A percentile compares a stretch with the other conserved stretches of the same genome.
Conservation (phyloP, 768 basidiomycete species). For the Mycena pura region DNA sequence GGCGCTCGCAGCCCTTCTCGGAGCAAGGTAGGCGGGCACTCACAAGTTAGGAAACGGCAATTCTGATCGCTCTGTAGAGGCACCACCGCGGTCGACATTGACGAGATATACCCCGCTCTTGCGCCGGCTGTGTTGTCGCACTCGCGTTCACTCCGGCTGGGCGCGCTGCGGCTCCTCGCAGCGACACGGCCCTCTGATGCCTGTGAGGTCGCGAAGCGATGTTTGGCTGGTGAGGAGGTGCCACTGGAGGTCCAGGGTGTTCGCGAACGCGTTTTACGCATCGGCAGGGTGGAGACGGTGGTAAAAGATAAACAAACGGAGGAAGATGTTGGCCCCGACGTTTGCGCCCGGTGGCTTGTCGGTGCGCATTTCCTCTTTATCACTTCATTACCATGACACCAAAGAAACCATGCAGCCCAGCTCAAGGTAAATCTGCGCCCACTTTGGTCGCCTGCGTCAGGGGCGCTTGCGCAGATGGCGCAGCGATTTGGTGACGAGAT, state of each 20-base stretch:
- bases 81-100: constrained; percentile 42
- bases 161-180: constrained; percentile 67
- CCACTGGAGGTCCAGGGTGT: constrained; percentile 80
- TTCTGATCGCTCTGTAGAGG: not conserved
- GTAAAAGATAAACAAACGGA: constrained; percentile 51
- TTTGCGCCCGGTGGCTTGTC: constrained; percentile 75
- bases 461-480: constrained; percentile 62
- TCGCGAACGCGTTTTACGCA: constrained; percentile 82
- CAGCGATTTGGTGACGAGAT: constrained; percentile 70
- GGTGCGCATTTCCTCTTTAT: constrained; percentile 49
- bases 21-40: constrained; percentile 48
- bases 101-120: constrained; percentile 60
- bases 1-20: constrained; percentile 56
- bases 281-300: constrained; percentile 71
- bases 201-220: constrained; percentile 64
- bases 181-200: constrained; percentile 54
- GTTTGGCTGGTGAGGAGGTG: constrained; percentile 83
- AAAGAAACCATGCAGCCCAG: constrained; percentile 59
- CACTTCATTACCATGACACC: not conserved
- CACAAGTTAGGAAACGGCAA: no score
- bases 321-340: constrained; percentile 63
- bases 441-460: constrained; percentile 83
- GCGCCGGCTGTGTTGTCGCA: constrained; percentile 71
- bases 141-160: constrained; percentile 67
- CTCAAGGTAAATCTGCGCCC: constrained; percentile 94